These are phyloP conservation scores for Ceratocystis cacaofunesta DNA, from an alignment of 2,329 filamentous ascomycete genomes.

Conservation along the genomic window DNA sequence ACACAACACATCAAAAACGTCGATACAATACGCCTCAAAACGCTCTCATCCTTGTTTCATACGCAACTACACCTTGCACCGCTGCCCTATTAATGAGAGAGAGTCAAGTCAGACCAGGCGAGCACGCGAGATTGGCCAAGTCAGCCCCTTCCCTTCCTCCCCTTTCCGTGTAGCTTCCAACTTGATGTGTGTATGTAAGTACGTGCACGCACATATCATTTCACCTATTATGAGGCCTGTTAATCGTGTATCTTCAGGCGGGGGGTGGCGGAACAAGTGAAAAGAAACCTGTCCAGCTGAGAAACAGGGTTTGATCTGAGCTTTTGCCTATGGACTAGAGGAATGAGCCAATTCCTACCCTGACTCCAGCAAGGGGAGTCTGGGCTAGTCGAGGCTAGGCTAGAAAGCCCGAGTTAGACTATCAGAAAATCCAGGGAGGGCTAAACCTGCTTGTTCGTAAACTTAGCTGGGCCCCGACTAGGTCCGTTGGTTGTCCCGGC, in stretches of 20 bases:
- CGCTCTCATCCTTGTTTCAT: not conserved
- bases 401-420: no score
- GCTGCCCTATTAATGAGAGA: not conserved
- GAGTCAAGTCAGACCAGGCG: not conserved
- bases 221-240: not conserved
- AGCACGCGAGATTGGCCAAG: not conserved
- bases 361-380: no score
- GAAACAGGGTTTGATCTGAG: constrained; percentile 2
- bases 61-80: not conserved
- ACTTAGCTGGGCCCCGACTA: no score
- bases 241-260: not conserved
- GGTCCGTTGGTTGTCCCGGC: no score
- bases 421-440: no score
- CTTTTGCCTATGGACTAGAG: not conserved
- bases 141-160: not conserved
- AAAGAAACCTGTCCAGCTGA: constrained; percentile 3
- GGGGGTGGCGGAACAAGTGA: not conserved
- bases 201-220: not conserved
- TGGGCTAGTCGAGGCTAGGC: no score
- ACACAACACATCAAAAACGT: not conserved
- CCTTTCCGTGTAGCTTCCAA: not conserved
- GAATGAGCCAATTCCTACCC: no score
- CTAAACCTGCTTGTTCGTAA: no score
- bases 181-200: no score
- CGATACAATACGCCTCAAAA: not conserved